phyloP scores from a whole-genome alignment of 2,329 filamentous ascomycete genomes.

The Neofusicoccum cordaticola region DNA sequence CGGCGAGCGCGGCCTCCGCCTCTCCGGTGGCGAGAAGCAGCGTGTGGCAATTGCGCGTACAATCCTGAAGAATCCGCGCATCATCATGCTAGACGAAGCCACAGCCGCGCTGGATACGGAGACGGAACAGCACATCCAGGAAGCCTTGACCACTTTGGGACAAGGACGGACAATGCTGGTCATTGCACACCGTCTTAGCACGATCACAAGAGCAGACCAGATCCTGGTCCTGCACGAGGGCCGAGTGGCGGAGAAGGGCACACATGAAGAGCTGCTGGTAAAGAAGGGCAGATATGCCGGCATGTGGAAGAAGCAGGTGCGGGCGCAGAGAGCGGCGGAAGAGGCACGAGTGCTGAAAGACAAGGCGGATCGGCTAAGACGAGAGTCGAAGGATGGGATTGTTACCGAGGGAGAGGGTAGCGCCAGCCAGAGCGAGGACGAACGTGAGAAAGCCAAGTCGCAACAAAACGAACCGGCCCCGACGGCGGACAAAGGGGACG shows the following conservation, averaged over 20 bases:
- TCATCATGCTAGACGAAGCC: conserved; percentile 91
- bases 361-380: conserved; percentile 48
- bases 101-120: conserved; percentile 89
- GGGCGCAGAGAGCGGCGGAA: conserved; percentile 49
- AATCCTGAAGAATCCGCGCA: conserved; percentile 85
- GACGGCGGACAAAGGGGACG: background rate
- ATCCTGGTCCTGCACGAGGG: conserved; percentile 56
- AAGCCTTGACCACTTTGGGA: conserved; percentile 76
- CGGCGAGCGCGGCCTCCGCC: conserved; percentile 79
- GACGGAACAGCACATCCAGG: conserved; percentile 90
- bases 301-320: conserved; percentile 55
- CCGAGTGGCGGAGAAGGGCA: conserved; percentile 51
- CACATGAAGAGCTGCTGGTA: conserved; percentile 50
- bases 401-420: conserved; percentile 40
- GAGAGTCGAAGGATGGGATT: conserved; percentile 46
- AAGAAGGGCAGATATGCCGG: conserved; percentile 46
- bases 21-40: conserved; percentile 91
- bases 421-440: conserved; percentile 36
- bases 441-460: conserved; percentile 22
- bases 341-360: conserved; percentile 49
- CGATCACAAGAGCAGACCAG: conserved; percentile 55
- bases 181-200: conserved; percentile 72
- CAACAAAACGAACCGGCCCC: conserved; percentile 1
- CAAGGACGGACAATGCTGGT: conserved; percentile 88
- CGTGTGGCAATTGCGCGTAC: conserved; percentile 90